Base-by-base conservation (phyloP, 2,329 filamentous ascomycete species). In the Aspergillus hortae region DNA sequence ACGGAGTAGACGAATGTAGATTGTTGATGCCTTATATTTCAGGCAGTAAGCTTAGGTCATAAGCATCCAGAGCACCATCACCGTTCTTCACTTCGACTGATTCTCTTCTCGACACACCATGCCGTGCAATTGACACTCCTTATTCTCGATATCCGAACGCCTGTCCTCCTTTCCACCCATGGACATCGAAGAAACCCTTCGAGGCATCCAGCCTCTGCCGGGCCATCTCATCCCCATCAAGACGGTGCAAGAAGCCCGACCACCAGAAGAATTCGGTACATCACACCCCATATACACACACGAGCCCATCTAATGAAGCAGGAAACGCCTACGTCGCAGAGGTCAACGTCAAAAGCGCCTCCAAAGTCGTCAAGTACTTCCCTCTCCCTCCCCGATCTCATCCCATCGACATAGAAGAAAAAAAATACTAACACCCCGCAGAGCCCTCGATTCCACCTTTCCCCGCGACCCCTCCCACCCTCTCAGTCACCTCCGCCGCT, bases 241-340 rank as follows among this genome's bases (percentile, higher is more conserved):
- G 52, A 76, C 75, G 0, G 63, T 77, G 7, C 74, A 77, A 49
- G 72, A 77, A 56, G 70, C 69, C 11, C 64, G 62, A 12, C 67
- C 74, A 0, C 60, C 55, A 4, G 70, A 75, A 54, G 70, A 71
- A 23, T 74, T 71, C 50, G 71, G 75, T 77, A 60, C 44, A 68
- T 53, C 4, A 15, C 6, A 12, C n/a, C 6, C 17, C 27, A 4
- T 4, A 11, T 9, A n/a, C 23, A 36, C 15, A 33, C 4, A 2
- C 9, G 15, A 40, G 25, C 9, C 43, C n/a, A 19, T 17, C 53
- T 54, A 61, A 35, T 56, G 49, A 23, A n/a, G 40, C 53, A 77
- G 74, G 59, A 27, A 67, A 74, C 46, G 74, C 74, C 12, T 74
- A 73, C 49, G 70, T 73, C 44, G 69, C 70, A 17, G 74, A 76